These are phyloP conservation scores for Nakazawaea ishiwadae DNA, from an alignment of 805 yeast genomes.

Conservation along the genomic window DNA sequence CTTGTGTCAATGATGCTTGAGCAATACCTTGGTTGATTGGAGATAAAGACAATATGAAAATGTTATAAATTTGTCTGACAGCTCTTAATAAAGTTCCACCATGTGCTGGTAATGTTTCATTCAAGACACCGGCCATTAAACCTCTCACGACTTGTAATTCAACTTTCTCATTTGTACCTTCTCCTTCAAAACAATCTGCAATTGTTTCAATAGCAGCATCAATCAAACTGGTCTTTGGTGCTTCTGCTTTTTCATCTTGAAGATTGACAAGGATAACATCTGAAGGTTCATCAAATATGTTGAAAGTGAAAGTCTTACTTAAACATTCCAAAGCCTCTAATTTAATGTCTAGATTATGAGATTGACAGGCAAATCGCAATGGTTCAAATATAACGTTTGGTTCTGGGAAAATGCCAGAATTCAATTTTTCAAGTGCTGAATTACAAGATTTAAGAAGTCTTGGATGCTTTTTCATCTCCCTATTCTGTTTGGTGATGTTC, in stretches of 20 bases:
- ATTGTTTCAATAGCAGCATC: conserved; percentile 84
- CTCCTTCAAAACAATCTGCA: conserved; percentile 83
- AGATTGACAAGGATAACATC: conserved; percentile 41
- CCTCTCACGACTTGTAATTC: conserved; percentile 94
- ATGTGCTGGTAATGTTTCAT: conserved; percentile 78
- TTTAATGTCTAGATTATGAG: conserved; percentile 58
- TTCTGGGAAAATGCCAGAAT: conserved; percentile 34
- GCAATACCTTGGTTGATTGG: conserved; percentile 89
- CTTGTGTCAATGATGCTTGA: conserved; percentile 91
- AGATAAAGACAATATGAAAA: conserved; percentile 78
- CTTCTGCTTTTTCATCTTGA: conserved; percentile 20
- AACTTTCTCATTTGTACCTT: conserved; percentile 82
- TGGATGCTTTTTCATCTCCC: conserved; percentile 38
- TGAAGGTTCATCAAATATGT: conserved; percentile 58
- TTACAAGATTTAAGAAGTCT: conserved; percentile 31
- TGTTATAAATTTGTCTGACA: conserved; percentile 87
- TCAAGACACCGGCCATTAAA: conserved; percentile 79
- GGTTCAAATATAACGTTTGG: conserved; percentile 70
- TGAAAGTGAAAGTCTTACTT: conserved; percentile 84
- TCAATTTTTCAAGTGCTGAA: conserved; percentile 38
- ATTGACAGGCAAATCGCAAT: conserved; percentile 68
- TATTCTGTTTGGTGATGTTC: conserved; percentile 24
- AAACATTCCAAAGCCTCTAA: conserved; percentile 77
- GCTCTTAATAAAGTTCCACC: conserved; percentile 88
- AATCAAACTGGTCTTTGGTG: conserved; percentile 31